A percentile compares a stretch with the other conserved stretches of the same genome.
These are phyloP conservation scores for Boletellus deceptivus DNA, from an alignment of 1,284 basidiomycete genomes.

Conservation along the genomic window DNA sequence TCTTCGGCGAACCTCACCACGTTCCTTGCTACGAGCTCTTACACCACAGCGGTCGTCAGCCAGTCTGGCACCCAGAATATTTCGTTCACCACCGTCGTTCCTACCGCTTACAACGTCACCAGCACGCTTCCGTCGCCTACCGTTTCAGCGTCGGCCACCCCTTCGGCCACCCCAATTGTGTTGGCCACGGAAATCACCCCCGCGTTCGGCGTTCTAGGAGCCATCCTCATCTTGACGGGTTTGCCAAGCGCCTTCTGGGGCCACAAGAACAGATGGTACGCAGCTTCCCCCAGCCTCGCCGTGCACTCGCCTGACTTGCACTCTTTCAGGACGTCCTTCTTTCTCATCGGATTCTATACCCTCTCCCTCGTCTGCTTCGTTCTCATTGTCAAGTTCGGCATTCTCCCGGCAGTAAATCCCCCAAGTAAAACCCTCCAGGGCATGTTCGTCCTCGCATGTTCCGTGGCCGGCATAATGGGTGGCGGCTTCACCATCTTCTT, in stretches of 20 bases:
- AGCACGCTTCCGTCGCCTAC: constrained; percentile 42
- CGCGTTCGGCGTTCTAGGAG: constrained; percentile 87
- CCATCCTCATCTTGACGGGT: constrained; percentile 85
- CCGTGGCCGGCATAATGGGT: constrained; percentile 79
- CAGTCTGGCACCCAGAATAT: constrained; percentile 48
- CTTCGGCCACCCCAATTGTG: constrained; percentile 52
- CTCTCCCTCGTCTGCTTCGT: constrained; percentile 83
- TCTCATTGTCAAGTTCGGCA: constrained; percentile 88
- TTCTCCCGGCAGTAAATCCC: constrained; percentile 76
- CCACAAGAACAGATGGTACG: constrained; percentile 88
- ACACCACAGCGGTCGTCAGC: constrained; percentile 47
- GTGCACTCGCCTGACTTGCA: constrained; percentile 11
- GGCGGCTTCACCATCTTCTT: constrained; percentile 88
- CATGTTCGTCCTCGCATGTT: constrained; percentile 83
- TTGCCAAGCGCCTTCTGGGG: constrained; percentile 88
- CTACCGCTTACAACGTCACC: constrained; percentile 60
- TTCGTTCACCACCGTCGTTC: constrained; percentile 50
- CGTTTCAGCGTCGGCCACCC: constrained; percentile 44
- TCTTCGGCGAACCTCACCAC: constrained; percentile 38
- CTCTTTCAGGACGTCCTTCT: constrained; percentile 79
- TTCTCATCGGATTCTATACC: constrained; percentile 88
- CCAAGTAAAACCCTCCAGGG: constrained; percentile 79
- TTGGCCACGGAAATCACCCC: constrained; percentile 81
- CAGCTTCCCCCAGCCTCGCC: constrained; percentile 13
- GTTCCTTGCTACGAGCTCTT: constrained; percentile 48